A percentile compares a stretch with the other conserved stretches of the same genome.
These are phyloP conservation scores for Aureobasidium sp. DNA, from an alignment of 2,329 filamentous ascomycete genomes.

Conservation along the genomic window DNA sequence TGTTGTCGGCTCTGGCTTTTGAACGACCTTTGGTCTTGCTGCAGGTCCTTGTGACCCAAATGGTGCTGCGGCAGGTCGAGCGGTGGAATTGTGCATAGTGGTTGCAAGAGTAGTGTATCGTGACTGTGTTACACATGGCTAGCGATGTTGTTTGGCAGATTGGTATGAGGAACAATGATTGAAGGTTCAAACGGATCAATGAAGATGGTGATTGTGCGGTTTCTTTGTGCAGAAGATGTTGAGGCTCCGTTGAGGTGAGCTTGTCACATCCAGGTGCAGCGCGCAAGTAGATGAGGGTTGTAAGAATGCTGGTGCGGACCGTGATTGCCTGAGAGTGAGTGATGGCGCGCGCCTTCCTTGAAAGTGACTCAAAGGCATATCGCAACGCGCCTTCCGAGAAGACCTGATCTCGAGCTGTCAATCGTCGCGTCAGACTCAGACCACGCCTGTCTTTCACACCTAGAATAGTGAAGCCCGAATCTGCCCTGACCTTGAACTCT, in stretches of 20 bases:
- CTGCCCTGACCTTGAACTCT: neutral
- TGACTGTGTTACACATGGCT: conserved; percentile 7
- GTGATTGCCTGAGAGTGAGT: neutral
- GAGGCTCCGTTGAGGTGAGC: too few relatives aligned
- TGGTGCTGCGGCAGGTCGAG: conserved; percentile 4
- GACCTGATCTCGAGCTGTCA: neutral
- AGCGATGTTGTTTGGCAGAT: neutral
- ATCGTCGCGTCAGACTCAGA: neutral
- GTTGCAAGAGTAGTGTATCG: conserved; percentile 5
- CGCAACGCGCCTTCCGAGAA: neutral
- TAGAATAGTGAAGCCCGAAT: neutral
- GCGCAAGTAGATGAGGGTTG: neutral
- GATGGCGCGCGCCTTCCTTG: neutral
- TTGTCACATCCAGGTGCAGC: neutral
- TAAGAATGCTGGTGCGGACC: neutral
- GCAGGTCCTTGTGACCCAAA: neutral
- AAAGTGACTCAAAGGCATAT: neutral
- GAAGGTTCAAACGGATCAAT: neutral
- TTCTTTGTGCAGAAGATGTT: neutral
- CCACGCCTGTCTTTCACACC: neutral
- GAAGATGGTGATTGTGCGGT: neutral
- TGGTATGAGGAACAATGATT: neutral
- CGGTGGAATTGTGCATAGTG: conserved; percentile 3
- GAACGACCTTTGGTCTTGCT: neutral
- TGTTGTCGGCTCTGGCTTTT: neutral